phyloP scores from a whole-genome alignment of 306 rosid genomes.

The Astragalus membranaceus region DNA sequence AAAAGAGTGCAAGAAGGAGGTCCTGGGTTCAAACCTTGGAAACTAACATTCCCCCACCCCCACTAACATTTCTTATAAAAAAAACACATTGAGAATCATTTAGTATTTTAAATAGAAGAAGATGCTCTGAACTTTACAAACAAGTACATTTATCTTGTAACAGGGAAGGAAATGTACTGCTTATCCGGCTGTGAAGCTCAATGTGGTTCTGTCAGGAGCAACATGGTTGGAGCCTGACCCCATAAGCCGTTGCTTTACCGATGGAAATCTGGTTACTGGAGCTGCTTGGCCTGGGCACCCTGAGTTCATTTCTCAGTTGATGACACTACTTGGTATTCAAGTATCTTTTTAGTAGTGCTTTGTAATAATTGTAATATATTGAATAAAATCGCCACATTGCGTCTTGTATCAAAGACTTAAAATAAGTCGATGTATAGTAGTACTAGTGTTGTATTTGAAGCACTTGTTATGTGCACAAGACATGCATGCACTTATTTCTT shows the following conservation, averaged over 20 bases:
- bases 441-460: neutral
- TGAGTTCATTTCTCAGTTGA: slow-evolving; percentile 74
- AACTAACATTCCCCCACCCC: no score
- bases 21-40: no score
- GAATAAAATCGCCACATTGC: neutral
- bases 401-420: neutral
- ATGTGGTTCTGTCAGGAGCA: slow-evolving; percentile 62
- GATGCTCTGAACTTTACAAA: neutral
- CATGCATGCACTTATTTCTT: neutral
- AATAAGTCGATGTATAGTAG: slow-evolving; percentile 9
- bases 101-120: neutral
- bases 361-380: neutral
- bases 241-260: slow-evolving; percentile 73
- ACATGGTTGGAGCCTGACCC: slow-evolving; percentile 91
- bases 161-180: slow-evolving; percentile 94
- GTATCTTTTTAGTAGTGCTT: slow-evolving; percentile 42
- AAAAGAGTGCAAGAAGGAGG: no score
- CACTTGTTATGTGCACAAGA: slow-evolving; percentile 7
- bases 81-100: neutral
- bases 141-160: neutral
- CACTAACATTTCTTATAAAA: no score
- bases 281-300: slow-evolving; percentile 92
- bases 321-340: slow-evolving; percentile 52
- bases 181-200: slow-evolving; percentile 72
- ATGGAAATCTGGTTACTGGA: slow-evolving; percentile 79